Evolutionary conservation across 2,329 filamentous ascomycete genomes (phyloP).

Genomic region (Talaromyces sp.): DNA sequence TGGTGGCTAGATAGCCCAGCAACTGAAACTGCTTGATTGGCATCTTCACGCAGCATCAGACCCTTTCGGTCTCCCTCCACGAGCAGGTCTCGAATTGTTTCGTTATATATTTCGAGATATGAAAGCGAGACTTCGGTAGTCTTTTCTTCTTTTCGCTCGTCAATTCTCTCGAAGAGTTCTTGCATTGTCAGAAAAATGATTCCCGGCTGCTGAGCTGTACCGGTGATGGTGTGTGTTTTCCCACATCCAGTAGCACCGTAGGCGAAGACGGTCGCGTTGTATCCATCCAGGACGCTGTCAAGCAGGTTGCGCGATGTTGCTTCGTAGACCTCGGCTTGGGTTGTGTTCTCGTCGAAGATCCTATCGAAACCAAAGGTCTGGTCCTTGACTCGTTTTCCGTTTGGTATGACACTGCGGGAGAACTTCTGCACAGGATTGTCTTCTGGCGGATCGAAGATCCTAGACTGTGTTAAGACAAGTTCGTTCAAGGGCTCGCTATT

Average conservation of each 20-base stretch:
- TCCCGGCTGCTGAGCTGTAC: constrained; percentile 84
- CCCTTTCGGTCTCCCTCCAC: constrained; percentile 79
- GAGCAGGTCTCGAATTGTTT: constrained; percentile 91
- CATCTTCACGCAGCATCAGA: constrained; percentile 89
- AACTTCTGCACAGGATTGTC: constrained; percentile 89
- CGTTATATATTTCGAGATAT: constrained; percentile 98
- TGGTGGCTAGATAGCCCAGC: constrained; percentile 85
- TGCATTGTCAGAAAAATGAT: constrained; percentile 99
- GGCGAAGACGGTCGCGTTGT: constrained; percentile 97
- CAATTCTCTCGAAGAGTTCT: constrained; percentile 93
- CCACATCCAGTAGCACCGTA: constrained; percentile 97
- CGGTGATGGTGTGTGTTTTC: constrained; percentile 96
- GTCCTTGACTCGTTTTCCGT: constrained; percentile 91
- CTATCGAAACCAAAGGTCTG: constrained; percentile 96
- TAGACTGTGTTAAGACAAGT: constrained; percentile 33
- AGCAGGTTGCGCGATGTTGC: constrained; percentile 83
- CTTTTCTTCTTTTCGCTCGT: constrained; percentile 80
- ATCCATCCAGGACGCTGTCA: constrained; percentile 92
- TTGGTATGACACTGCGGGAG: constrained; percentile 70
- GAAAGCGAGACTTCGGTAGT: constrained; percentile 85
- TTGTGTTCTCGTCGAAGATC: constrained; percentile 92
- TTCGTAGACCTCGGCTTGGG: constrained; percentile 92
- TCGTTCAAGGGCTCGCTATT: background rate
- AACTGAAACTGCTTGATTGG: constrained; percentile 87
- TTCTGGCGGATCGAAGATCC: constrained; percentile 95